Evolutionary conservation across 345 rosid genomes (phyloP).

Genomic region (Turnera subulata): DNA sequence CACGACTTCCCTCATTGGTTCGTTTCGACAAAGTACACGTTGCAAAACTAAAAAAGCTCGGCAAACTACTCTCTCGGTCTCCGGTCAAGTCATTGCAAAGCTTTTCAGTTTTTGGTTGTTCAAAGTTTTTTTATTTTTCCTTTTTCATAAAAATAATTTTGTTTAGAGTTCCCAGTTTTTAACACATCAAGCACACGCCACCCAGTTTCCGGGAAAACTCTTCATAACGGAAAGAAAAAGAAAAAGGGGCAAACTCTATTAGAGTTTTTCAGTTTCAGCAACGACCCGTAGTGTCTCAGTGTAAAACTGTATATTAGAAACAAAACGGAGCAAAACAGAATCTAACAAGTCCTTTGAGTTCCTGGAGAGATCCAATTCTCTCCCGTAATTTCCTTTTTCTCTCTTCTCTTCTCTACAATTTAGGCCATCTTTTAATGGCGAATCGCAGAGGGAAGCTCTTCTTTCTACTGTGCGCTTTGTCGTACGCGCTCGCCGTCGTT

Average conservation of each 20-base stretch:
- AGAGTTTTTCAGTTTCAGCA: no score
- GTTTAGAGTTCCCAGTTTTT: background rate
- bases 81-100: no score
- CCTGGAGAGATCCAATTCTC: slow-evolving; percentile 44
- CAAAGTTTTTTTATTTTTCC: background rate
- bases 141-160: no score
- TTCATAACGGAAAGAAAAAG: background rate
- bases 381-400: slow-evolving; percentile 16
- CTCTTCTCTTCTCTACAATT: background rate
- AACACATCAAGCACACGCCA: background rate
- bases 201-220: background rate
- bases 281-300: no score
- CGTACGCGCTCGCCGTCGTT: slow-evolving; percentile 40
- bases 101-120: slow-evolving; percentile 6
- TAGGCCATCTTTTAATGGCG: slow-evolving; percentile 38
- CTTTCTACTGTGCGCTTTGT: slow-evolving; percentile 49
- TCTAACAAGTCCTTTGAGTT: background rate
- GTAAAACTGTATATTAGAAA: no score
- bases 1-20: slow-evolving; percentile 14
- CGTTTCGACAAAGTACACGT: slow-evolving; percentile 15
- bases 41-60: slow-evolving; percentile 2
- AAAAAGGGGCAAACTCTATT: background rate
- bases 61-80: no score
- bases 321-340: background rate
- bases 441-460: slow-evolving; percentile 37